A percentile compares a stretch with the other conserved stretches of the same genome.
Evolutionary conservation across 1,284 basidiomycete species (phyloP).

Genomic region (Puccinia horiana): DNA sequence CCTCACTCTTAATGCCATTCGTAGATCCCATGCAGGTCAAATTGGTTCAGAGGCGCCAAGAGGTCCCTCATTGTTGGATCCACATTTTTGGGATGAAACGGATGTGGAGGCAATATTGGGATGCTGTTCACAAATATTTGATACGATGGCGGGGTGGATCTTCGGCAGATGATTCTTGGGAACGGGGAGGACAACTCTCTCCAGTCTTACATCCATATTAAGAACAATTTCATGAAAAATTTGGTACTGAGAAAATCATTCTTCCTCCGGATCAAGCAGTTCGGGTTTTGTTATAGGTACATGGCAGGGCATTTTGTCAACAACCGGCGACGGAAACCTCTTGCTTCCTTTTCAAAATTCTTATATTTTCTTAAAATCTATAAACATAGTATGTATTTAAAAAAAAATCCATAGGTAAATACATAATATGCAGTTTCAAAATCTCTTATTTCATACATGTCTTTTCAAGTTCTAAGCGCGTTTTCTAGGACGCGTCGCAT

Average conservation of each 20-base stretch:
- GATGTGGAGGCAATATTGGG: not conserved
- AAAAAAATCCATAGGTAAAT: no score
- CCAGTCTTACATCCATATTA: not conserved
- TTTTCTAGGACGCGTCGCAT: no score
- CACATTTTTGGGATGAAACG: not conserved
- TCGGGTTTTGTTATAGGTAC: no score
- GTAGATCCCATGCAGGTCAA: not conserved
- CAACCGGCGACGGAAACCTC: no score
- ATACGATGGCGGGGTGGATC: not conserved
- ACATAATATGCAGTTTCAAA: no score
- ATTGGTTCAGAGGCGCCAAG: not conserved
- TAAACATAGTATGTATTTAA: no score
- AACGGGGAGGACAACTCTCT: not conserved
- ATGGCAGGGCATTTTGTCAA: no score
- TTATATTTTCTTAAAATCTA: no score
- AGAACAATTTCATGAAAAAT: not conserved
- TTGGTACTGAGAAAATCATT: not conserved
- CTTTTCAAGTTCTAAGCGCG: no score
- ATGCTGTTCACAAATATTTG: not conserved
- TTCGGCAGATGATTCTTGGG: slow-evolving; percentile 3
- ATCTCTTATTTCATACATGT: no score
- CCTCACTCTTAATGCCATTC: not conserved
- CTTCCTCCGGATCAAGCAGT: not conserved
- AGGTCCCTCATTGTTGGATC: not conserved
- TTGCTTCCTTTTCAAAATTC: no score